Evolutionary conservation across 495 filamentous ascomycete species (phyloP).

Genomic region (Cenococcum geophilum): DNA sequence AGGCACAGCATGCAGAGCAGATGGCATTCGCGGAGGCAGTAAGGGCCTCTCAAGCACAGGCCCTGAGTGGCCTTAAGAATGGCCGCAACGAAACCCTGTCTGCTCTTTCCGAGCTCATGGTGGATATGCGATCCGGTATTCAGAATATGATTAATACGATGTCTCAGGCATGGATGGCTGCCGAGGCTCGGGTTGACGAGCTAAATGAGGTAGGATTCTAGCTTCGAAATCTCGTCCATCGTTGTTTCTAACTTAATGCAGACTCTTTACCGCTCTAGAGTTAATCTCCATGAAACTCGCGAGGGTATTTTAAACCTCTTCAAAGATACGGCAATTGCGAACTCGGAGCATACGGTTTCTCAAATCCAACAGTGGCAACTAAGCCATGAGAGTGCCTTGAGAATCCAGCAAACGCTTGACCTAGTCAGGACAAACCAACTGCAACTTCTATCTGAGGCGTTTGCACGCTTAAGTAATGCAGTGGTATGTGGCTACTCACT

Average conservation of each 20-base stretch:
- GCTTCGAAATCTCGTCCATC: not conserved
- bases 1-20: conserved; percentile 1
- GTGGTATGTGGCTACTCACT: not conserved
- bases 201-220: not conserved
- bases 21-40: conserved; percentile 7
- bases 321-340: not conserved
- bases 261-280: not conserved
- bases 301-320: not conserved
- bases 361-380: not conserved
- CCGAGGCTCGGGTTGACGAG: not conserved
- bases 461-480: not conserved
- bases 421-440: not conserved
- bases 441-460: not conserved
- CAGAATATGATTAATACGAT: conserved; percentile 3
- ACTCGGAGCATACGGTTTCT: not conserved
- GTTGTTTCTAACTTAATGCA: not conserved
- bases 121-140: not conserved
- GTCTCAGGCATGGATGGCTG: not conserved
- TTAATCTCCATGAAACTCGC: not conserved
- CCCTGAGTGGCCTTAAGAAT: not conserved
- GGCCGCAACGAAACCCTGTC: conserved; percentile 3
- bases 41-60: conserved; percentile 5
- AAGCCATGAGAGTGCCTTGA: not conserved
- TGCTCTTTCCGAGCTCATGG: not conserved
- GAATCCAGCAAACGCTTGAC: not conserved